Evolutionary conservation across 2,329 filamentous ascomycete species (phyloP), one percentile per base, ranked within the genome.

Genomic region (Phoma sp.): DNA sequence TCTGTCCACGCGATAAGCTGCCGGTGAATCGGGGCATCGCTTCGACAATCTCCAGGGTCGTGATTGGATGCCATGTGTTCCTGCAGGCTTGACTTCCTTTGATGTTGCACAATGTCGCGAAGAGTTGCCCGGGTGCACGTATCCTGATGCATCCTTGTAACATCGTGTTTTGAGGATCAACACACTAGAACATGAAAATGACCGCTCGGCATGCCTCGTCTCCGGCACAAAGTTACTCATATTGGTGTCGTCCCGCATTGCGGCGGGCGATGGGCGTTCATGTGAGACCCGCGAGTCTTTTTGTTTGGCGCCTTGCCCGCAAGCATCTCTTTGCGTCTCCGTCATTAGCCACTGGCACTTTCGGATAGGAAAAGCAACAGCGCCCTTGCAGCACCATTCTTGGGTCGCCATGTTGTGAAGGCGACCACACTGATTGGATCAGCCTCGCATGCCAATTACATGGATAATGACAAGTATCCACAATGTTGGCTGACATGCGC

Each of bases 151-250:
- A 25, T 35, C 36, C n/a, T 36, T 10, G 42, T 36, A 36, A 23
- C 33, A 40, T 29, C 8, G 24, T 37, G 52, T 49, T 41, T 37
- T 14, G 40, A 35, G 6, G 45, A 49, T 55, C 45, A 40, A 49
- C 52, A 24, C 46, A 45, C 41, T 49, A 30, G 49, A 29, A 55
- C 35, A 30, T 40, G 25, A 45, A 4, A 7, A 41, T 22, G 40
- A 37, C 37, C 22, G 7, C 27, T 49, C 52, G 52, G 52, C 35
- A 18, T 43, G 14, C 29, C 23, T 7, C 4, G n/a, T 18, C 14
- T 32, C 52, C 46, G 48, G 36, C n/a, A 30, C 14, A 8, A 32
- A 27, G 9, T 27, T 40, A 35, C 33, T 45, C 51, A 10, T 27
- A 13, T 44, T 23, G 38, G 38, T 7, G 8, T 35, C 14, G 13